Evolutionary conservation across 495 filamentous ascomycete species (phyloP), one percentile per base, ranked within the genome.

Genomic region (Penicillium robsamsonii): DNA sequence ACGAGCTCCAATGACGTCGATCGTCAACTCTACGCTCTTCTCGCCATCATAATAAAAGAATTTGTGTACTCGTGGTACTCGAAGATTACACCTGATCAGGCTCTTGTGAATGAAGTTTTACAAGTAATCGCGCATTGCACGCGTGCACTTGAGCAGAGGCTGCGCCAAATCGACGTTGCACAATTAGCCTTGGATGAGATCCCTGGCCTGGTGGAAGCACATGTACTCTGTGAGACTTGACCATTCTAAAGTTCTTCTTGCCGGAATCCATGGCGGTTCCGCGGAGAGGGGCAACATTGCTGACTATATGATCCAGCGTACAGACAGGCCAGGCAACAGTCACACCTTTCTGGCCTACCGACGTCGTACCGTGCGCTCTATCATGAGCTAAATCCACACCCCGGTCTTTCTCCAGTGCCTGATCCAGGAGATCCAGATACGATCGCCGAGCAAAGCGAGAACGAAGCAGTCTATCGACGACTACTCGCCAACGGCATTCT

Each of bases 1-100:
- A 96, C 94, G 18, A 92, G 90, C 72, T 91, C 88, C 54, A 94
- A 96, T 67, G 90, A 92, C 55, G 83, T 96, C 55, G 94, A 98
- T 65, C 73, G 91, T 56, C 88, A 98, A 68, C 81, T 98, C 29
- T 98, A 97, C 66, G 94, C 90, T 12, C 79, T 97, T 25, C 81
- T 98, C 51, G 87, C 94, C 33, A 86, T 96, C 53, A 84, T 97
- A 57, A 80, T 96, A 48, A 83, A 87, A 63, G 93, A 96, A 58
- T 91, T 90, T 69, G 88, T 97, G 20, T 84, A 91, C 55, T 87
- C 85, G 52, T 98, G 94, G 94, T 98, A 98, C 73, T 79, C 78
- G 45, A 90, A 88, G 64, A 91, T 98, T 67, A 97, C 93, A 2
- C 82, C 91, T 4, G 95, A 98, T 69, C 87, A 91, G 55, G 78